Evolutionary conservation across 495 filamentous ascomycete genomes (phyloP), one percentile per base, ranked within the genome.

Genomic region (Hyaloscypha finlandica): DNA sequence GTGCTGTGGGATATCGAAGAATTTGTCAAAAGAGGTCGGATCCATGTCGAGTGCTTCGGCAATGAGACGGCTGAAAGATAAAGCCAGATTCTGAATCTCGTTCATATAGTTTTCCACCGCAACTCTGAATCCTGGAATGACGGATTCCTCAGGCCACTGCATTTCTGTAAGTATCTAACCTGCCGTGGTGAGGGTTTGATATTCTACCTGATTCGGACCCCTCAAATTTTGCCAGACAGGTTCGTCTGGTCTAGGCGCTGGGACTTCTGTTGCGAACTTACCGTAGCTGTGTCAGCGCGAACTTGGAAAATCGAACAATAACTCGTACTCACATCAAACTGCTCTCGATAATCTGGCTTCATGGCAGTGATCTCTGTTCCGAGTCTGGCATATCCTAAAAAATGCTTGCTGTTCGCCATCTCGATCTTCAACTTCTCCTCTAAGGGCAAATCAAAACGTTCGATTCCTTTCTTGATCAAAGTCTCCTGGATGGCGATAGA

Each of bases 351-450:
- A 37, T 59, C 56, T 8, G 56, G 29, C 8, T 32, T 35, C 32
- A 32, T 19, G 16, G 56, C 56, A 8, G 56, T 59, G 32, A 35
- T 37, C 25, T 59, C 56, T 32, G 8, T 37, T 8, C 56, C 56
- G 4, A 59, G 31, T 8, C 25, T 35, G 31, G 56, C 14, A 14
- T 35, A 59, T 8, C 56, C 56, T 6, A 35, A 22, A n/a, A 59
- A 59, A 20, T 59, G 56, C 56, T 59, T 59, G 32, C 30, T 37
- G n/a, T 59, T 59, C 29, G 56, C 32, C 56, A 59, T 59, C 9
- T 32, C 56, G 14, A 59, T 32, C 32, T 59, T 59, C 56, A 59
- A 32, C 32, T 59, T 59, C 56, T 59, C 56, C 32, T 59, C 56
- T 31, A 59, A 37, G 5, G 56, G 56, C 19, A 59, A 37, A 3